Conservation (phyloP, 306 rosid genomes). For the Glycine soja region DNA sequence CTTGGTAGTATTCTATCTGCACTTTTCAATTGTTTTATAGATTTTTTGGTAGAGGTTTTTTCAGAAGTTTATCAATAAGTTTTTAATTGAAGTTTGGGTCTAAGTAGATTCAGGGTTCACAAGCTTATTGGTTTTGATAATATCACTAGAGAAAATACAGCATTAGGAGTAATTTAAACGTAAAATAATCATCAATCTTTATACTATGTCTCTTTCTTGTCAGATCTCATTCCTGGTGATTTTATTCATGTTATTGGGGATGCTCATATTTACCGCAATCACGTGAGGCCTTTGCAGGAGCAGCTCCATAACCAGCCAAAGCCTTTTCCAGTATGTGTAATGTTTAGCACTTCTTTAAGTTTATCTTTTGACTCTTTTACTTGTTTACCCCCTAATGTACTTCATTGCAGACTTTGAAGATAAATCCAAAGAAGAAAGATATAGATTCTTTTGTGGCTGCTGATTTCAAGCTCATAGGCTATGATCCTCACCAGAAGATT, state of each 20-base stretch:
- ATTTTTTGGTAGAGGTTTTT: not conserved
- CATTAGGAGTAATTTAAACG: not conserved
- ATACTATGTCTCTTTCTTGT: conserved; percentile 33
- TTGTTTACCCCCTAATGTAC: conserved; percentile 1
- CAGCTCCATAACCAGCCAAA: conserved; percentile 85
- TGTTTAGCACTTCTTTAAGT: conserved; percentile 16
- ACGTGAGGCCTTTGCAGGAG: conserved; percentile 87
- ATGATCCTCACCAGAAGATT: conserved; percentile 92
- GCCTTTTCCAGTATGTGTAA: conserved; percentile 83
- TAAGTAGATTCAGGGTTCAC: conserved; percentile 8
- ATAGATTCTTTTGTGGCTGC: conserved; percentile 79
- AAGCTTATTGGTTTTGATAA: conserved; percentile 22
- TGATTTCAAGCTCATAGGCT: conserved; percentile 79
- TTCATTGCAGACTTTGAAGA: conserved; percentile 74
- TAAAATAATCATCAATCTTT: not conserved
- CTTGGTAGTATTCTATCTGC: not conserved
- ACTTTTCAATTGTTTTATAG: not conserved
- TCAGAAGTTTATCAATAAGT: not conserved
- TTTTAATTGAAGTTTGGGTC: conserved; percentile 6
- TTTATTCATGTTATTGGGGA: conserved; percentile 54
- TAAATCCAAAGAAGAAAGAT: conserved; percentile 75
- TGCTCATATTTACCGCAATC: conserved; percentile 81
- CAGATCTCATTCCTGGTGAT: conserved; percentile 88
- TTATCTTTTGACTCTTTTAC: conserved; percentile 21
- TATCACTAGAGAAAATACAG: not conserved